A percentile compares a stretch with the other conserved stretches of the same genome.
Evolutionary conservation across 306 rosid species (phyloP).

Genomic region (Trichosanthes truncata): DNA sequence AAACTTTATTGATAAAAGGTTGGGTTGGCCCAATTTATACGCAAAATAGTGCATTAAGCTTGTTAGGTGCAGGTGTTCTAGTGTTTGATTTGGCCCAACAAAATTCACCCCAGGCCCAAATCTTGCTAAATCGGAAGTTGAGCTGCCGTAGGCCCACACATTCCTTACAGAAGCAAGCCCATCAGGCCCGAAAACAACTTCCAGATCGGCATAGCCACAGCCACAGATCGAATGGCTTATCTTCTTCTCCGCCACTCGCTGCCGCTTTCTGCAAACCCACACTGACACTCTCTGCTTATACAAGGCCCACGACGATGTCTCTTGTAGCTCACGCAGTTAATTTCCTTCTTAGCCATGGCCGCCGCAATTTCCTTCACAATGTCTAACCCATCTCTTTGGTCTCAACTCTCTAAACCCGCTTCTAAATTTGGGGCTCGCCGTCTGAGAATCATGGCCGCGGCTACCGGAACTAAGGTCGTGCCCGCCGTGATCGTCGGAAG

Average conservation of each 20-base stretch:
- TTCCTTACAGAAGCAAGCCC: not conserved
- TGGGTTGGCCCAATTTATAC: not conserved
- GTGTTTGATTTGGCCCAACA: not conserved
- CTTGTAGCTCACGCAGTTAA: not conserved
- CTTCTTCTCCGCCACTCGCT: constrained; percentile 14
- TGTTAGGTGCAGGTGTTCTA: no score
- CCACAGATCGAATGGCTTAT: constrained; percentile 19
- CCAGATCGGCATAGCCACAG: not conserved
- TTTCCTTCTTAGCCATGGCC: constrained; percentile 27
- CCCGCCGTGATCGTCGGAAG: constrained; percentile 90
- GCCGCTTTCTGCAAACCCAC: not conserved
- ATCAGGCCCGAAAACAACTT: not conserved
- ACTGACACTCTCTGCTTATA: not conserved
- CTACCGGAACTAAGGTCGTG: constrained; percentile 26
- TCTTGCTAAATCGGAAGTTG: not conserved
- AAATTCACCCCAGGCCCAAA: not conserved
- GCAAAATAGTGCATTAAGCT: no score
- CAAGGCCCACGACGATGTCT: constrained; percentile 9
- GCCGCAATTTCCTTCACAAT: constrained; percentile 17
- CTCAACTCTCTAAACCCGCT: constrained; percentile 12
- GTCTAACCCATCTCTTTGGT: constrained; percentile 23
- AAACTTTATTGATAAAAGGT: no score
- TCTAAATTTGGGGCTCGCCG: not conserved
- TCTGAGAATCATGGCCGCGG: constrained; percentile 18
- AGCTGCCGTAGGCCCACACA: not conserved